Base-by-base conservation (phyloP, 495 filamentous ascomycete species). In the Tetracladium setigerum region DNA sequence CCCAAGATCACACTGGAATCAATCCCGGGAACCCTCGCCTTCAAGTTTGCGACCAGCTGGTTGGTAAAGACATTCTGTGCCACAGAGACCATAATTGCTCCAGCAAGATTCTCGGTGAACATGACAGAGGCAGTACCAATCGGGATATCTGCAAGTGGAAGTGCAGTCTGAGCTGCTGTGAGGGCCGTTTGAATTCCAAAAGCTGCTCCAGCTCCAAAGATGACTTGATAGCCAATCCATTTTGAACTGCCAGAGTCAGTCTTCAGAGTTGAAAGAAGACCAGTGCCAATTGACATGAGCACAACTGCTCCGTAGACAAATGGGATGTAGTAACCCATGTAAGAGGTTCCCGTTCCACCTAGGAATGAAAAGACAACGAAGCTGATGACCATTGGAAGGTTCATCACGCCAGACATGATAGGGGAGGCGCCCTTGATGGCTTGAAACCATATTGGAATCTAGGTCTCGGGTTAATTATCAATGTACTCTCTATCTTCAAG, bases 361-460 rank as follows among this genome's bases (percentile, higher is more conserved):
- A 66, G 35, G 16, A 75, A 66, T 44, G 66, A 68, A 3, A 64
- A 62, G 4, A 67, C 56, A 12, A 76, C 71, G 1, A 74, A 53
- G 45, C 67, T 70, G 45, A 76, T 61, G 15, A 78, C 64, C 7
- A 77, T 64, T 1, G 80, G 76, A 12, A 84, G 60, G 17, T 74
- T 79, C 64, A 78, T 78, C 59, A 94, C 83, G 16, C 89, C 89
- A 0, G 84, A 87, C 60, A 77, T 62, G 17, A 73, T 60, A 4
- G 80, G 71, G 11, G 65, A 67, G 12, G 69, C 70, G n/a, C 71
- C 72, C 54, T 81, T 71, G 43, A 82, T 79, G 8, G 78, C 78
- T 63, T 91, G 86, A 65, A 89, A 87, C 84, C 84, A 95, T 52
- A 94, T 83, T 0, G 89, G 87, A 18, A 94, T 64, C 70, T 84